Evolutionary conservation across 331 rosid species (phyloP).

Genomic region (Phaseolus coccineus): DNA sequence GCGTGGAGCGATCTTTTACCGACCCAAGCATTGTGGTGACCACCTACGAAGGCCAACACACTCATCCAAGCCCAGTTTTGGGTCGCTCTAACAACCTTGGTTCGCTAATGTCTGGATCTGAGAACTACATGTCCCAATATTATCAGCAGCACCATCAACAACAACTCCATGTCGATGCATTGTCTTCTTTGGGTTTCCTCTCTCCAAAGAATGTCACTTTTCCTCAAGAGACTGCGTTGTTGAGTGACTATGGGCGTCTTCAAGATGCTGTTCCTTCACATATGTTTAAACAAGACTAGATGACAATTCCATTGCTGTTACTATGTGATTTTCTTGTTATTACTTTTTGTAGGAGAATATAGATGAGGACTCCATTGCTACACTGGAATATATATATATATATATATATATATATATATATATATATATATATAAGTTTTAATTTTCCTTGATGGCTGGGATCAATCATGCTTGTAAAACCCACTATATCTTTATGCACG

Average conservation of each 20-base stretch:
- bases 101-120: constrained; percentile 38
- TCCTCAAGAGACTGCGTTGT: constrained; percentile 47
- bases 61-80: constrained; percentile 78
- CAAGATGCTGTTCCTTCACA: constrained; percentile 83
- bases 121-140: constrained; percentile 50
- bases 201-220: constrained; percentile 32
- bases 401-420: constrained; percentile 31
- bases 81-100: constrained; percentile 49
- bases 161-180: constrained; percentile 31
- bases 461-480: constrained; percentile 39
- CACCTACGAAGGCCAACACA: constrained; percentile 95
- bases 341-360: constrained; percentile 40
- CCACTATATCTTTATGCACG: constrained; percentile 31
- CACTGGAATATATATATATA: constrained; percentile 38
- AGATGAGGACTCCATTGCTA: constrained; percentile 33
- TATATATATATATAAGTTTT: constrained; percentile 29
- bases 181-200: constrained; percentile 47
- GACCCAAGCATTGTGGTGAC: constrained; percentile 87
- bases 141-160: constrained; percentile 41
- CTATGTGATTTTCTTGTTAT: constrained; percentile 37
- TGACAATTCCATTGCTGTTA: constrained; percentile 4
- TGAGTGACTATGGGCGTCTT: constrained; percentile 81
- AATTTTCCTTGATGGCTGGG: constrained; percentile 4
- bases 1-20: constrained; percentile 81
- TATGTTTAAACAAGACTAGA: constrained; percentile 73